These are phyloP conservation scores for Stereum hirsutum DNA, from an alignment of 1,284 basidiomycete species.

Conservation along the genomic window DNA sequence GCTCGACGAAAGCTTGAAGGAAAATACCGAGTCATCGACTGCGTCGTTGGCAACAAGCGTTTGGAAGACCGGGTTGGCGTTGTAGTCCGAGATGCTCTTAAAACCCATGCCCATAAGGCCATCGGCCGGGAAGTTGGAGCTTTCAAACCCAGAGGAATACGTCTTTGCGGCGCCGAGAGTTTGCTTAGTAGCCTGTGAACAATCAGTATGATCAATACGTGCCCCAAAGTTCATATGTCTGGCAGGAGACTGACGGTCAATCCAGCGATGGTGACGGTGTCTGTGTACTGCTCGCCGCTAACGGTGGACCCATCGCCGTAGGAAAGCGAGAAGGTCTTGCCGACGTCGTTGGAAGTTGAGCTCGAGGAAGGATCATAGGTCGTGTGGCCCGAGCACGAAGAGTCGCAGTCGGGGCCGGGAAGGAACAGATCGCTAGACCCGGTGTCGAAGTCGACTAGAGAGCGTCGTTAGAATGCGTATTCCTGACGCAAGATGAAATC, in stretches of 20 bases:
- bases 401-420: slow-evolving; percentile 18
- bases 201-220: not conserved
- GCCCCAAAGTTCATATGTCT: not conserved
- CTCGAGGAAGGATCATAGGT: slow-evolving; percentile 25
- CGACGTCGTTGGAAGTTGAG: slow-evolving; percentile 23
- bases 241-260: slow-evolving; percentile 17
- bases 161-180: slow-evolving; percentile 20
- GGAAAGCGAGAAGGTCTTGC: slow-evolving; percentile 29
- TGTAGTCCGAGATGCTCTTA: slow-evolving; percentile 20
- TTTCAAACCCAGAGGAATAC: slow-evolving; percentile 19
- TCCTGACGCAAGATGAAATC: not conserved
- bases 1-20: slow-evolving; percentile 26
- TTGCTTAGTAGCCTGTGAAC: slow-evolving; percentile 17
- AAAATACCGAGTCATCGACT: slow-evolving; percentile 27
- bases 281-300: slow-evolving; percentile 39
- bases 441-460: slow-evolving; percentile 26
- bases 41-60: slow-evolving; percentile 20
- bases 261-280: slow-evolving; percentile 30
- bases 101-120: slow-evolving; percentile 23
- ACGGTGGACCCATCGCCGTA: slow-evolving; percentile 51
- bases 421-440: slow-evolving; percentile 18
- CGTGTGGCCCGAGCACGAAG: slow-evolving; percentile 21
- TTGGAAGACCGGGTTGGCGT: slow-evolving; percentile 21
- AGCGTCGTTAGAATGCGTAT: not conserved
- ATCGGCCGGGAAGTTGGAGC: slow-evolving; percentile 12